Percentiles rank a stretch among this genome's conserved stretches.
phyloP scores from a whole-genome alignment of 139 green algal species.

The Chlorella sp. region DNA sequence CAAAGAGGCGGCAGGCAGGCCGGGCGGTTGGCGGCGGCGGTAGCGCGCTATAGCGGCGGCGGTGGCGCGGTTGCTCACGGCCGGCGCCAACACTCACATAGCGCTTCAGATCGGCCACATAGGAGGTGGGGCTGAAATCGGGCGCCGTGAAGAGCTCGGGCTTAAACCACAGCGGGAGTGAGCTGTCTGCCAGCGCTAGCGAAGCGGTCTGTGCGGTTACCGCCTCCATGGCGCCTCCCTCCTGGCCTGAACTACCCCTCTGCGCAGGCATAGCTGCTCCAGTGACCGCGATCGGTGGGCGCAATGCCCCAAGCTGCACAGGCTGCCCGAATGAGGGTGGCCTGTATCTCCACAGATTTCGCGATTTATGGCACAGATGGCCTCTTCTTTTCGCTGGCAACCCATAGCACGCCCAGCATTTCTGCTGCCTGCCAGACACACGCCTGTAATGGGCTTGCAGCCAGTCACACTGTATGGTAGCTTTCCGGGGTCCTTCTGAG shows the following conservation, averaged over 20 bases:
- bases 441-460: too few species aligned
- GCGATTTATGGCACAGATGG: too few species aligned
- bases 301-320: too few species aligned
- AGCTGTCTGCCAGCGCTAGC: conserved; percentile 29
- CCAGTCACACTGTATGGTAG: too few species aligned
- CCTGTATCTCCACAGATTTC: too few species aligned
- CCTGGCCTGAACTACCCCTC: background rate
- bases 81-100: conserved; percentile 64
- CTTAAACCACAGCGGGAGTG: conserved; percentile 82
- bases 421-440: too few species aligned
- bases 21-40: background rate
- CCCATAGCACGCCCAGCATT: too few species aligned
- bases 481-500: too few species aligned
- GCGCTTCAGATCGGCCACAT: conserved; percentile 81
- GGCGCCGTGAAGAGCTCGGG: conserved; percentile 73
- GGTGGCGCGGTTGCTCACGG: too few species aligned
- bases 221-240: background rate
- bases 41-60: background rate
- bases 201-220: background rate
- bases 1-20: background rate
- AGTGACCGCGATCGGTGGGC: background rate
- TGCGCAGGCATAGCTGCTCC: background rate
- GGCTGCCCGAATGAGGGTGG: too few species aligned
- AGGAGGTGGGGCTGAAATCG: conserved; percentile 77
- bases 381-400: too few species aligned